Conservation (phyloP, 1,284 basidiomycete species). For the Megacollybia platyphylla region DNA sequence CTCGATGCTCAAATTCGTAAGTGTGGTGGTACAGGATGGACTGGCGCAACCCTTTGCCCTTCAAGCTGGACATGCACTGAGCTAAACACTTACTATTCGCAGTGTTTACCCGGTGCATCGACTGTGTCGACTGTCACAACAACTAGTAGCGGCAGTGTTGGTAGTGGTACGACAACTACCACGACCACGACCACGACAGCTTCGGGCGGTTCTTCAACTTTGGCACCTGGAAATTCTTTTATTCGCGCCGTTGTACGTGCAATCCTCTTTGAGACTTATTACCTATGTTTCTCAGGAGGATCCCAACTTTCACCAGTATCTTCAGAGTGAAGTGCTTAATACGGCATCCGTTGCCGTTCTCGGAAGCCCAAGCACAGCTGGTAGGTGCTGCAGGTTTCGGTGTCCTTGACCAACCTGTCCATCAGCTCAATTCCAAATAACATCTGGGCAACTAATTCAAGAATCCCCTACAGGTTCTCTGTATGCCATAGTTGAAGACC, state of each 20-base stretch:
- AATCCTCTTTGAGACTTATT: background rate
- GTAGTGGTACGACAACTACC: slow-evolving; percentile 11
- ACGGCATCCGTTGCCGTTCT: slow-evolving; percentile 32
- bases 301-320: slow-evolving; percentile 56
- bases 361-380: background rate
- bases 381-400: slow-evolving; percentile 30
- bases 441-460: slow-evolving; percentile 40
- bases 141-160: slow-evolving; percentile 11
- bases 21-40: slow-evolving; percentile 36
- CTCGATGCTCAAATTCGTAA: slow-evolving; percentile 9
- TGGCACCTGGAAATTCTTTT: slow-evolving; percentile 38
- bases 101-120: slow-evolving; percentile 33
- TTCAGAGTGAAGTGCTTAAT: slow-evolving; percentile 32
- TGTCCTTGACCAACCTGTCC: slow-evolving; percentile 31
- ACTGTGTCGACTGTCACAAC: slow-evolving; percentile 13
- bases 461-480: slow-evolving; percentile 24
- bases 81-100: slow-evolving; percentile 33
- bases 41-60: slow-evolving; percentile 29
- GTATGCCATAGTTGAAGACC: slow-evolving; percentile 37
- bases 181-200: slow-evolving; percentile 22
- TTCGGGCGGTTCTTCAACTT: slow-evolving; percentile 25
- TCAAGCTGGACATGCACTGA: slow-evolving; percentile 33
- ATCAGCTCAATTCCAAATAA: slow-evolving; percentile 45
- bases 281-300: slow-evolving; percentile 25
- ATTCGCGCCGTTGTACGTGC: slow-evolving; percentile 45